phyloP scores from a whole-genome alignment of 2,329 filamentous ascomycete genomes.

The Fusarium odoratissimum region DNA sequence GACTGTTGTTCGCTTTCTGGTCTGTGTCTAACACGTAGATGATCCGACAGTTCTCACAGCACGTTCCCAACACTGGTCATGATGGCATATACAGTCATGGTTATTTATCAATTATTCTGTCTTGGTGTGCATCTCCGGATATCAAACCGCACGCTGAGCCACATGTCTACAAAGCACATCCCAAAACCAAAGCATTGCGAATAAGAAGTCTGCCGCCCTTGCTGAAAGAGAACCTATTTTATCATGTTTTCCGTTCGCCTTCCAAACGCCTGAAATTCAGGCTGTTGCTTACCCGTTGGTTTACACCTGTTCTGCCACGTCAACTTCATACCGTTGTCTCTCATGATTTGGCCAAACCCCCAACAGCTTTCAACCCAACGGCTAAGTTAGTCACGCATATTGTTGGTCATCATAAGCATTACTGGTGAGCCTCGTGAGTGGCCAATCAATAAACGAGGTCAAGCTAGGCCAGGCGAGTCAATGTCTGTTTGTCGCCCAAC shows the following conservation, averaged over 20 bases:
- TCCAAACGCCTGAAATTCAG: slow-evolving; percentile 26
- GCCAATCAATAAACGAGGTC: not conserved
- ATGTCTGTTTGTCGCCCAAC: slow-evolving; percentile 7
- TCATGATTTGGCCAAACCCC: not conserved
- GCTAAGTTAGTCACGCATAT: not conserved
- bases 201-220: slow-evolving; percentile 30
- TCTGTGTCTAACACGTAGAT: not conserved
- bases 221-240: slow-evolving; percentile 12
- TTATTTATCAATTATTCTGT: slow-evolving; percentile 34
- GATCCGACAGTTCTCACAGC: not conserved
- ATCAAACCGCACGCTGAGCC: slow-evolving; percentile 35
- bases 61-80: not conserved
- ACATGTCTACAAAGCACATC: slow-evolving; percentile 38
- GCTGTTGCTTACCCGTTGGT: slow-evolving; percentile 7
- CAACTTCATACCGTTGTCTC: not conserved
- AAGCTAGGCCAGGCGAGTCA: slow-evolving; percentile 6
- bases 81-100: not conserved
- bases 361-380: not conserved
- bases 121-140: slow-evolving; percentile 27
- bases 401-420: not conserved
- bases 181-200: slow-evolving; percentile 28
- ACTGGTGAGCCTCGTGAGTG: not conserved
- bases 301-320: not conserved
- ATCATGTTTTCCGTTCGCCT: slow-evolving; percentile 1
- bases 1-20: not conserved